Evolutionary conservation across 164 flowering plant species (phyloP), one percentile per base, ranked within the genome.

Genomic region (Paratinospora sagittata): DNA sequence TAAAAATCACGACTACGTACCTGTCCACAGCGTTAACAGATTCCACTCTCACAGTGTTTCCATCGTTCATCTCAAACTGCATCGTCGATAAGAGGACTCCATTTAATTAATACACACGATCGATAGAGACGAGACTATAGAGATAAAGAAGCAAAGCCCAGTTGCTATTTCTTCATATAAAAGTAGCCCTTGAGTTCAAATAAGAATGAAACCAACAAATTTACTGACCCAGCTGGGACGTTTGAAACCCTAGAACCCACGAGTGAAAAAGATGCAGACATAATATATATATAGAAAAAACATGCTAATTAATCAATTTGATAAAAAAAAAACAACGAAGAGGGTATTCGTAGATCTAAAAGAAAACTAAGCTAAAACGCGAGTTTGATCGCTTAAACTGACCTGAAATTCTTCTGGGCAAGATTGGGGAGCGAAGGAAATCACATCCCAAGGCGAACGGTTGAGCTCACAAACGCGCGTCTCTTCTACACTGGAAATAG

Each of bases 401-500:
- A 72, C 79, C 73, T 68, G 58, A 58, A 14, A 68, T 14, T 55
- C 67, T 12, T 70, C 45, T 27, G 65, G 36, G 62, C 49, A 72
- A 52, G 63, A 63, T 63, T 77, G 73, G 43, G 65, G 63, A 52
- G 72, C 5, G 77, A 81, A 74, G 3, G 83, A 23, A 66, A 81
- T 75, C 72, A 84, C 85, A 81, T 87, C 91, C 91, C 91, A 87
- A 10, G 86, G 87, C 26, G 89, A 84, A 73, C 75, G 83, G 75
- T 84, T 87, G 52, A 85, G 82, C 81, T 84, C 72, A 76, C 88
- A 85, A 52, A 81, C 79, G 71, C 71, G 79, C 36, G 75, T 30
- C 73, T 73, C 78, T 2, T 72, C 78, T 2, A 78, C 21, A 70
- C 67, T 37, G 16, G 27, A 52, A 37, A 27, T 4, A 27, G 37